phyloP scores from a whole-genome alignment of 129 eudicot genomes.

The Flaveria sonorensis region DNA sequence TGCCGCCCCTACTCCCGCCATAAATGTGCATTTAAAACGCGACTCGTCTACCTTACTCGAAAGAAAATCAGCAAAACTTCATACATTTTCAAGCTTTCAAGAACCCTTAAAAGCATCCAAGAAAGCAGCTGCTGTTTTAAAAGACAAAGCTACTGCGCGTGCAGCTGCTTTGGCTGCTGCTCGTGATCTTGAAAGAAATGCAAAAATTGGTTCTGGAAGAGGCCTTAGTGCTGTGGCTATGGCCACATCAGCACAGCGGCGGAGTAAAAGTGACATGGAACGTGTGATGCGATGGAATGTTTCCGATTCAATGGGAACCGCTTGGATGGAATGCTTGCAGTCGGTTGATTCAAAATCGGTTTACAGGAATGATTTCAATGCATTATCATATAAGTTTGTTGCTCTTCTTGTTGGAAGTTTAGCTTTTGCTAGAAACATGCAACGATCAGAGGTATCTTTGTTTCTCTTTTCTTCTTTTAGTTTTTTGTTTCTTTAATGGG shows the following conservation, averaged over 20 bases:
- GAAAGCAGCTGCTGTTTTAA: conserved; percentile 48
- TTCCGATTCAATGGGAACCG: conserved; percentile 94
- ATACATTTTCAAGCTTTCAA: conserved; percentile 89
- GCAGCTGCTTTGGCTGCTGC: conserved; percentile 96
- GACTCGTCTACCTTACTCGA: conserved; percentile 71
- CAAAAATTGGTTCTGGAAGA: conserved; percentile 88
- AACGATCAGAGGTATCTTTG: conserved; percentile 72
- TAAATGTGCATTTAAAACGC: conserved; percentile 56
- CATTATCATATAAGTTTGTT: conserved; percentile 75
- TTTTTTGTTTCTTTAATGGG: background rate
- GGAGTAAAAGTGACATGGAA: conserved; percentile 67
- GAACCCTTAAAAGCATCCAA: conserved; percentile 55
- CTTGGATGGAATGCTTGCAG: conserved; percentile 93
- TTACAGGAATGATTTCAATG: conserved; percentile 83
- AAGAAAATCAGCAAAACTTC: conserved; percentile 66
- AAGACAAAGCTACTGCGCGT: conserved; percentile 88
- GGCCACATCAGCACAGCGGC: conserved; percentile 88
- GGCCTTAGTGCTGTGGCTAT: conserved; percentile 97
- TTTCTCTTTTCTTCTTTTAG: background rate
- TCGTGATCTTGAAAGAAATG: conserved; percentile 87
- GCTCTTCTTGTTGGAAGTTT: conserved; percentile 93
- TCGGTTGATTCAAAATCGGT: conserved; percentile 83
- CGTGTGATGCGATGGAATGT: conserved; percentile 85
- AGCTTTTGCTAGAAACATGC: conserved; percentile 94
- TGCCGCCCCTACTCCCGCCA: conserved; percentile 38